phyloP scores from a whole-genome alignment of 139 green algal genomes.

The Pleodorina starrii region DNA sequence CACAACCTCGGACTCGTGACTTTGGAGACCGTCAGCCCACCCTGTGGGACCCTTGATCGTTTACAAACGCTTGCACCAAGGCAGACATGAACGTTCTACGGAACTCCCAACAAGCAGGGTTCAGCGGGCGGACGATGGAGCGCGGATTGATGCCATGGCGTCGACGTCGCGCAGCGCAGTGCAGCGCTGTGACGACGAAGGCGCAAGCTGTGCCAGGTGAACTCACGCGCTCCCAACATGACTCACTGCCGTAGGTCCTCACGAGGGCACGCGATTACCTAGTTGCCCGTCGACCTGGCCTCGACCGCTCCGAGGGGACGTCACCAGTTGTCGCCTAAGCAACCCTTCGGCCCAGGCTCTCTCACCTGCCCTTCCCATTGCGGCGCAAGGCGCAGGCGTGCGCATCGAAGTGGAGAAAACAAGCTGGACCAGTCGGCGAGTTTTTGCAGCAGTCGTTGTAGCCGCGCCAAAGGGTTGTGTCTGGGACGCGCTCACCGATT shows the following conservation, averaged over 20 bases:
- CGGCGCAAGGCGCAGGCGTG: slow-evolving; percentile 18
- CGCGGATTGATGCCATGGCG: background rate
- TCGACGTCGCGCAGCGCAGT: background rate
- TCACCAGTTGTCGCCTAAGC: background rate
- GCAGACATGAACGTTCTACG: background rate
- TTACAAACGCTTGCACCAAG: too few relatives aligned
- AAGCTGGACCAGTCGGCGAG: slow-evolving; percentile 71
- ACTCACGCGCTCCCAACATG: too few relatives aligned
- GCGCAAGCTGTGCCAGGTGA: background rate
- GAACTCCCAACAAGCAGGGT: background rate
- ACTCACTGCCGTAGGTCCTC: too few relatives aligned
- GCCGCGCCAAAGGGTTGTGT: slow-evolving; percentile 67
- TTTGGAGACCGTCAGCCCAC: too few relatives aligned
- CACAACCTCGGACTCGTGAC: too few relatives aligned
- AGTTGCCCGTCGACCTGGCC: too few relatives aligned
- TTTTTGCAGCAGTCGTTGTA: slow-evolving; percentile 75
- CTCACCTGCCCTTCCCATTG: background rate
- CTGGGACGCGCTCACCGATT: slow-evolving; percentile 82
- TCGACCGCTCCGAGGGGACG: too few relatives aligned
- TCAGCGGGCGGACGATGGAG: slow-evolving; percentile 5
- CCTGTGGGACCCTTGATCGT: too few relatives aligned
- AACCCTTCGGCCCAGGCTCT: too few relatives aligned
- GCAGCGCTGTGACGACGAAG: background rate
- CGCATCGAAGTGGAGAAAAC: slow-evolving; percentile 68
- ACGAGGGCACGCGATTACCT: too few relatives aligned